Base-by-base conservation (phyloP, 2,329 filamentous ascomycete species). In the Ceratocystis albifundus region DNA sequence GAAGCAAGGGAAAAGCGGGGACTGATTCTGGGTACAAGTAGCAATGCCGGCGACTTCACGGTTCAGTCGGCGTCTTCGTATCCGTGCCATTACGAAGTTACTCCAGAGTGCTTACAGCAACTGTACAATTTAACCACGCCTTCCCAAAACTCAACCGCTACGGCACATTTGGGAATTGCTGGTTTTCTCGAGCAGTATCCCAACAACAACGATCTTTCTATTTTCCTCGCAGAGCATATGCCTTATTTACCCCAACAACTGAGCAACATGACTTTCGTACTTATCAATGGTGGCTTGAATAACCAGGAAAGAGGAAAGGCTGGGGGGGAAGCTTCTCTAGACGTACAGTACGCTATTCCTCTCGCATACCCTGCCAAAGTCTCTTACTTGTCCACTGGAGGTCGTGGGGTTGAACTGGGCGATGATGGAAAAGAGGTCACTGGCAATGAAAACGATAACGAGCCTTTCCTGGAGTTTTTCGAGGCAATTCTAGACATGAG, bases 391-490 rank as follows among this genome's bases (percentile, higher is more conserved):
- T 73, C 76, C 2, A 77, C 77, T 0, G 79, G 76, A 4, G 80
- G 80, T 0, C 75, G 77, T 1, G 78, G 77, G 12, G 73, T 71
- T 3, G 75, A 78, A 68, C 71, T 81, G 6, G 74, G 75, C 68
- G 69, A 74, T 4, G 66, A 75, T 10, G 77, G 79, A n/a, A 70
- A 74, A 1, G 66, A 74, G 0, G 57, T 77, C 2, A 67, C 72
- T 0, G 71, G 70, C 3, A 70, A 72, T 1, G 69, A 71, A 3
- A 71, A 72, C 62, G 72, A 77, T 68, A 85, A 85, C 71, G 83
- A 85, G 72, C 83, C 83, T 0, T 85, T 82, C 69, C 73, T 85
- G 3, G 78, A 80, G 46, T 80, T 82, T 69, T 74, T 84, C 15
- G 75, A 82, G 65, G 77, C 79, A 68, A 73, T 85, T 6, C 74